phyloP scores from a whole-genome alignment of 495 filamentous ascomycete species.

The Daldinia loculata region DNA sequence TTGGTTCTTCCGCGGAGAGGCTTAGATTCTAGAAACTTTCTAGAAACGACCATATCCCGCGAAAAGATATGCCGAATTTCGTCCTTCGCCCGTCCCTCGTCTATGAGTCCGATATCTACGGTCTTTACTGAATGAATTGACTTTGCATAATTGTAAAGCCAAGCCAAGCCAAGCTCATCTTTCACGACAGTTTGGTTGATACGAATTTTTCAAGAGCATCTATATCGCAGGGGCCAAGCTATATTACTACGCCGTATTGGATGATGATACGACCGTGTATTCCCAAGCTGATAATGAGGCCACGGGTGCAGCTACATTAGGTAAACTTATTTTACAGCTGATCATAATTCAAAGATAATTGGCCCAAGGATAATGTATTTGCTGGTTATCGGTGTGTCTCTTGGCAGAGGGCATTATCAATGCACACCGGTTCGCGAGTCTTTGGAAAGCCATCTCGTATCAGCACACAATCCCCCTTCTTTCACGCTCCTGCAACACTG shows the following conservation, averaged over 20 bases:
- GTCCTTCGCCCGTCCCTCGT: neutral
- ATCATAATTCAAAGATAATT: conserved; percentile 1
- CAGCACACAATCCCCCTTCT: conserved; percentile 6
- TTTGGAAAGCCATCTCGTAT: conserved; percentile 8
- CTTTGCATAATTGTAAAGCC: neutral
- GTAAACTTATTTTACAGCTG: conserved; percentile 2
- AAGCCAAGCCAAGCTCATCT: neutral
- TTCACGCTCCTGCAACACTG: neutral
- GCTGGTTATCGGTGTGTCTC: neutral
- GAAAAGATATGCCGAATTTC: neutral
- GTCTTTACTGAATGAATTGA: neutral
- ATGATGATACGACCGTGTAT: conserved; percentile 5
- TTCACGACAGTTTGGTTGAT: conserved; percentile 3
- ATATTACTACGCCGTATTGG: conserved; percentile 11
- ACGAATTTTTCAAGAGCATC: conserved; percentile 13
- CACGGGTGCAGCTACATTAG: conserved; percentile 4
- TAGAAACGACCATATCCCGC: neutral
- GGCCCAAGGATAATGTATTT: neutral
- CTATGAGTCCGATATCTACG: too few relatives aligned
- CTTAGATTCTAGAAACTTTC: conserved; percentile 23
- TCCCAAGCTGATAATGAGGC: neutral
- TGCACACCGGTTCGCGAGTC: neutral
- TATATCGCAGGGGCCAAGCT: neutral
- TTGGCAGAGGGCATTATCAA: neutral
- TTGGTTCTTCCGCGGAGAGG: neutral